Conservation (phyloP, 805 yeast genomes). For the Jamesozyma spencerorum region DNA sequence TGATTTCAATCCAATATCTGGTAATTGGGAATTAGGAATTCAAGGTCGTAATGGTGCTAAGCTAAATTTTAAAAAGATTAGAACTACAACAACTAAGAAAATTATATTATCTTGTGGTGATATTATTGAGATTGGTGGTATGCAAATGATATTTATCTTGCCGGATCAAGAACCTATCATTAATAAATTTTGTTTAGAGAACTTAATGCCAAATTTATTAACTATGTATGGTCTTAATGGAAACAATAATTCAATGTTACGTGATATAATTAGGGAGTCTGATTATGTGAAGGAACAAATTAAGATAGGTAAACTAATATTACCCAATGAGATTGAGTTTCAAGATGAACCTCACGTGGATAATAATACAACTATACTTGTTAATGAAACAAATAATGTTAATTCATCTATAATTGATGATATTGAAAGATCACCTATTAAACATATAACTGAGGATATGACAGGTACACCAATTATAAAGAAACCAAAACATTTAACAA, state of each 20-base stretch:
- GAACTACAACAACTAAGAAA: constrained; percentile 38
- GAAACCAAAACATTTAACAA: neutral
- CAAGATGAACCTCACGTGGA: neutral
- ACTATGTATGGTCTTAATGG: constrained; percentile 18
- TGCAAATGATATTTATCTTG: constrained; percentile 95
- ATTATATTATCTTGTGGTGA: constrained; percentile 71
- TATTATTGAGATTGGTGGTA: constrained; percentile 86
- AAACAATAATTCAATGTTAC: constrained; percentile 13
- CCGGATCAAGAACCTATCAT: constrained; percentile 77
- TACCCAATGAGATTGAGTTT: no score
- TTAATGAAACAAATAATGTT: neutral
- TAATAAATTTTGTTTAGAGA: constrained; percentile 32
- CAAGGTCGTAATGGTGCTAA: constrained; percentile 90
- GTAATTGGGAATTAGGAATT: constrained; percentile 78
- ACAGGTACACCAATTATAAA: no score
- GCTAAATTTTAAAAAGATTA: constrained; percentile 52
- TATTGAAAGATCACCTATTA: no score
- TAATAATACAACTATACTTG: neutral
- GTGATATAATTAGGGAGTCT: constrained; percentile 8
- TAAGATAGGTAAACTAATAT: neutral
- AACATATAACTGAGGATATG: no score
- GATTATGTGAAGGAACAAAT: constrained; percentile 6
- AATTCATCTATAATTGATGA: no score
- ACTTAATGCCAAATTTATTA: constrained; percentile 27
- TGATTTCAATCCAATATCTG: constrained; percentile 57